Evolutionary conservation across 2,329 filamentous ascomycete species (phyloP).

Genomic region (Talaromyces marneffei): DNA sequence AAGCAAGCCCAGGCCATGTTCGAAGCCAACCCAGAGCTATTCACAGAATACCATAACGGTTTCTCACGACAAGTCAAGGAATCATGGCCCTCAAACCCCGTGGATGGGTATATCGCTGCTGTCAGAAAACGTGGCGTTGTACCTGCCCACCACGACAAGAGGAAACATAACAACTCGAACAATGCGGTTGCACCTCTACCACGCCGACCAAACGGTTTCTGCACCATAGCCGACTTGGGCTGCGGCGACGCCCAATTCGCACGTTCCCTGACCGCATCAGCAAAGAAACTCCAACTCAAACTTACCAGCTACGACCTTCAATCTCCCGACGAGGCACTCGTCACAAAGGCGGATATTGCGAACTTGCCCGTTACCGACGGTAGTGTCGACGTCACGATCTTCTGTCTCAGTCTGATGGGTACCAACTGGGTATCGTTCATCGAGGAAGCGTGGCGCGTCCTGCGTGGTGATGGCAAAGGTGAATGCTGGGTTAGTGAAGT

Average conservation of each 20-base stretch:
- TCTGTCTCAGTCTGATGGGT: slow-evolving; percentile 96
- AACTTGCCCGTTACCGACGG: slow-evolving; percentile 69
- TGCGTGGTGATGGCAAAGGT: slow-evolving; percentile 74
- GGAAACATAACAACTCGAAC: slow-evolving; percentile 28
- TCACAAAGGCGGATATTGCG: slow-evolving; percentile 86
- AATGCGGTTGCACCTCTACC: slow-evolving; percentile 48
- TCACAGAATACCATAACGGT: slow-evolving; percentile 90
- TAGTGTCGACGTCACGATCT: slow-evolving; percentile 79
- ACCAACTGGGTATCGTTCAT: slow-evolving; percentile 98
- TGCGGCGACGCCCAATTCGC: slow-evolving; percentile 88
- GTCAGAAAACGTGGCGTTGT: slow-evolving; percentile 63
- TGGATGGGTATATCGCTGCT: slow-evolving; percentile 74
- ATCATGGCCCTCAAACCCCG: slow-evolving; percentile 92
- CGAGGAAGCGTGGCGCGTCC: slow-evolving; percentile 86
- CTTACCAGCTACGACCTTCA: slow-evolving; percentile 85
- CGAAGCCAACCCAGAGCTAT: slow-evolving; percentile 80
- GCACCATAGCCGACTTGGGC: slow-evolving; percentile 82
- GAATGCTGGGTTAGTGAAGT: slow-evolving; percentile 98
- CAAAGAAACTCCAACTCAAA: slow-evolving; percentile 63
- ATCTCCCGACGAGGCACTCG: slow-evolving; percentile 59
- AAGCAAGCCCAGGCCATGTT: slow-evolving; percentile 78
- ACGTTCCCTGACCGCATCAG: slow-evolving; percentile 54
- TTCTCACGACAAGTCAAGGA: slow-evolving; percentile 90
- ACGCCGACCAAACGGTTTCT: slow-evolving; percentile 60
- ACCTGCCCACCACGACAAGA: slow-evolving; percentile 31